Conservation (phyloP, 78 protist genomes). For the Dictyostelium purpureum region DNA sequence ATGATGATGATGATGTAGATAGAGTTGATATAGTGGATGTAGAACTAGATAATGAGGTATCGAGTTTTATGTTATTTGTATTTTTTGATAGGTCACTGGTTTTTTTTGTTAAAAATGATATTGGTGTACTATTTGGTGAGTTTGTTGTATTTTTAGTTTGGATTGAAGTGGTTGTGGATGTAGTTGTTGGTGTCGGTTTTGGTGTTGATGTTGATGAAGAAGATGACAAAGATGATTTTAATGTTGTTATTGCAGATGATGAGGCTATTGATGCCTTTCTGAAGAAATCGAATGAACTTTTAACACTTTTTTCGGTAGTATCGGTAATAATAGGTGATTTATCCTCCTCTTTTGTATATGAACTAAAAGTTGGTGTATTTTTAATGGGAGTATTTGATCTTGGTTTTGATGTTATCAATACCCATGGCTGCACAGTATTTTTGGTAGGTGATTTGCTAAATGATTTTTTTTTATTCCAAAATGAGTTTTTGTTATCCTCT, state of each 20-base stretch:
- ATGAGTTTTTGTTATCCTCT: not conserved
- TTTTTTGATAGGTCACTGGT: not conserved
- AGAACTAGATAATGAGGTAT: too few species aligned
- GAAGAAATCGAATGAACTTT: not conserved
- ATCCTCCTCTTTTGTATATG: not conserved
- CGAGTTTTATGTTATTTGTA: too few species aligned
- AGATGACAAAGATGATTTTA: too few species aligned
- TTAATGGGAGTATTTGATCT: not conserved
- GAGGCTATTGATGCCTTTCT: not conserved
- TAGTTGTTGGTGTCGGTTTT: not conserved
- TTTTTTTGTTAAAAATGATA: not conserved
- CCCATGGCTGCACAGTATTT: not conserved
- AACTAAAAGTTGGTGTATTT: not conserved
- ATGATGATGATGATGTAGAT: slow-evolving; percentile 3
- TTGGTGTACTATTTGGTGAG: not conserved
- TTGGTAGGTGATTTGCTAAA: not conserved
- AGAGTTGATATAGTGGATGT: not conserved
- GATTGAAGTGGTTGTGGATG: not conserved
- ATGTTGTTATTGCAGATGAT: not conserved
- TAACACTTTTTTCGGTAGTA: too few species aligned
- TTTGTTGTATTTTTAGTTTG: too few species aligned
- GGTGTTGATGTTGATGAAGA: not conserved
- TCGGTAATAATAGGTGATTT: not conserved
- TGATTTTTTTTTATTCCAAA: slow-evolving; percentile 4
- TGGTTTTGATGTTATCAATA: not conserved